A percentile compares a stretch with the other conserved stretches of the same genome.
Conservation (phyloP, 306 rosid genomes). For the Prunus mira region DNA sequence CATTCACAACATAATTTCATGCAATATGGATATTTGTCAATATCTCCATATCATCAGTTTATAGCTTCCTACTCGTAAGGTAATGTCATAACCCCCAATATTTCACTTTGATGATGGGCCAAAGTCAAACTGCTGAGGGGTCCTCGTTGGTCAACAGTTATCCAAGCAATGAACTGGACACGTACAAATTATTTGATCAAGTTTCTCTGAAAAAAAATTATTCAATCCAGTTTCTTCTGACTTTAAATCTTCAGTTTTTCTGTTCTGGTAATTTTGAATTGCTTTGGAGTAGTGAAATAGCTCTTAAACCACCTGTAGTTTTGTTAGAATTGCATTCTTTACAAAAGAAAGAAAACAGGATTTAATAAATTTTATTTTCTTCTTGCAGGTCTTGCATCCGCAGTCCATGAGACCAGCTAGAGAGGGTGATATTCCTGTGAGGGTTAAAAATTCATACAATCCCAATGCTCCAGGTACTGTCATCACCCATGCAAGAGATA, state of each 20-base stretch:
- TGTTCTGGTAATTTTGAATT: neutral
- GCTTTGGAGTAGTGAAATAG: neutral
- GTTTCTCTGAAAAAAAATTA: too few relatives aligned
- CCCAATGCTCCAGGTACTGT: conserved; percentile 95
- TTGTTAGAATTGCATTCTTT: neutral
- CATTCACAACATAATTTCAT: neutral
- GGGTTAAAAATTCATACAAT: conserved; percentile 96
- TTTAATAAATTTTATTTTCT: neutral
- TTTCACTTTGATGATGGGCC: neutral
- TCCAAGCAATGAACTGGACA: neutral
- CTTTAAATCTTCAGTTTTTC: neutral
- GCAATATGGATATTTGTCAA: neutral
- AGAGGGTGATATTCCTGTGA: conserved; percentile 93
- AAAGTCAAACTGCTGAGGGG: neutral
- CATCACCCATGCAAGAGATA: conserved; percentile 79
- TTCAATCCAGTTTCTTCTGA: neutral
- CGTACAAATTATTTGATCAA: neutral
- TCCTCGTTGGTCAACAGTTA: neutral
- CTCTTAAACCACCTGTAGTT: neutral
- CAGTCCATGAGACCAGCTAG: conserved; percentile 99
- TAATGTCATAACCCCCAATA: too few relatives aligned
- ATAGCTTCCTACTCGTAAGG: neutral
- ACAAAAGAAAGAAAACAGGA: conserved; percentile 4
- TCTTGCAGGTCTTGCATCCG: conserved; percentile 90
- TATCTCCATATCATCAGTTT: neutral